Conservation (phyloP, 2,329 filamentous ascomycete genomes). For the Coleophoma eucalyptorum region DNA sequence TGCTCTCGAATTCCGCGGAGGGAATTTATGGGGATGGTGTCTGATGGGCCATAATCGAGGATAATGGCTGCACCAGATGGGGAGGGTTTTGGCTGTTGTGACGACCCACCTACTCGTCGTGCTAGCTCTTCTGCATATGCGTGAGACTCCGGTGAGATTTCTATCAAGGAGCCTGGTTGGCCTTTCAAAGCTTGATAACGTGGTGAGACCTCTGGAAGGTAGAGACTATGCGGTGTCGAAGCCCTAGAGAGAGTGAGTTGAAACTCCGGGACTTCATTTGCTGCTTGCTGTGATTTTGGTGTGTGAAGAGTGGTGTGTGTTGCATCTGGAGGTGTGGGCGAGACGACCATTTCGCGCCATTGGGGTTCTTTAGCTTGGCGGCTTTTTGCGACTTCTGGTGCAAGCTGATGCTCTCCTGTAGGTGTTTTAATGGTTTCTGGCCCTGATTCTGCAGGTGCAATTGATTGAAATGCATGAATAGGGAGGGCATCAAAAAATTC, state of each 20-base stretch:
- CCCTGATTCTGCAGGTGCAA: constrained; percentile 41
- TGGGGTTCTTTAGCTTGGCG: constrained; percentile 42
- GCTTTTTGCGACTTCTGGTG: constrained; percentile 19
- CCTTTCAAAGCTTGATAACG: constrained; percentile 75
- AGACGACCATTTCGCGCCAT: constrained; percentile 82
- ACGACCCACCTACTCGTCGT: constrained; percentile 71
- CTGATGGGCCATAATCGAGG: constrained; percentile 84
- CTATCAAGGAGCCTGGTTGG: constrained; percentile 68
- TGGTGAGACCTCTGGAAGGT: constrained; percentile 76
- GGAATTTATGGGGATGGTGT: constrained; percentile 81
- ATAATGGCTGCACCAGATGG: constrained; percentile 89
- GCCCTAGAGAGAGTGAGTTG: constrained; percentile 74
- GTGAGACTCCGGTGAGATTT: constrained; percentile 84
- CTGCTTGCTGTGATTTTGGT: constrained; percentile 44
- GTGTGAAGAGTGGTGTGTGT: constrained; percentile 51
- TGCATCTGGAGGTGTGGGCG: constrained; percentile 54
- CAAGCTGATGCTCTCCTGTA: constrained; percentile 35
- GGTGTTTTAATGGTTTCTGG: constrained; percentile 33
- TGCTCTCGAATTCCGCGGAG: constrained; percentile 85
- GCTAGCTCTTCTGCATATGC: constrained; percentile 81
- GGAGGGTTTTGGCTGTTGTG: constrained; percentile 46
- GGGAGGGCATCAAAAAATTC: constrained; percentile 98
- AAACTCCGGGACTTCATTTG: constrained; percentile 69
- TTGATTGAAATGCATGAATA: constrained; percentile 89
- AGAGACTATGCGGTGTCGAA: constrained; percentile 77